Evolutionary conservation across 225 moss, liverwort and hornwort species (phyloP), one percentile per base, ranked within the genome.

Genomic region (Physcomitrium patens): DNA sequence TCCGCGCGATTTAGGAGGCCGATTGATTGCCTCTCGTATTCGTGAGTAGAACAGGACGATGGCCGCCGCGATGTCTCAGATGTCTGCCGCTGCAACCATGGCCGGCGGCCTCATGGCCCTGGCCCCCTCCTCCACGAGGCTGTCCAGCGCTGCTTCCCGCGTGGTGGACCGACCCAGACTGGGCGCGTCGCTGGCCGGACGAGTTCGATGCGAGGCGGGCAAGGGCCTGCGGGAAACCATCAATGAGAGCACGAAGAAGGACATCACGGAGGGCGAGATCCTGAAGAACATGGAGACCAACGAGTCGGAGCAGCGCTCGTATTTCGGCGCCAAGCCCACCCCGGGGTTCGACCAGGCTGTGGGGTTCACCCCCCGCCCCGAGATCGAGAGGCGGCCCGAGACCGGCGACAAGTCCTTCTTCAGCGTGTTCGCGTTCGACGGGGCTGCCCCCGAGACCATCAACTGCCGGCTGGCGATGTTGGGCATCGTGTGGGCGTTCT

Each of bases 381-480:
- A 74, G 79, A 69, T 82, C n/a, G 82, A 82, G 77, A 70, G 82
- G 12, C 65, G 82, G 0, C 85, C 85, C 0, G 82, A 85, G 85
- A 82, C 79, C 0, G 85, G 85, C 0, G 72, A 78, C 45, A 70
- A 52, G 77, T 73, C 82, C 41, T 78, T 82, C 46, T 9, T 55
- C 19, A 78, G 82, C 54, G 73, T 84, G 70, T 84, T 84, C 57
- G 84, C 84, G 43, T 84, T 84, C 61, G 84, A 84, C 9, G 84
- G 84, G 8, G 84, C 84, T n/a, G 80, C 84, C 16, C 84, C 81
- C 1, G 78, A 84, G 75, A 24, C 68, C 10, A 85, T 85, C 68
- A 85, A 78, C 54, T 50, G 82, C 0, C 74, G 78, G 0, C 65
- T 78, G 53, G 82, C 78, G 7, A 78, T 82, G 75, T 12, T 82